Percentiles rank a stretch among this genome's conserved stretches.
Conservation (phyloP, 1,284 basidiomycete genomes). For the Athelia sp. region DNA sequence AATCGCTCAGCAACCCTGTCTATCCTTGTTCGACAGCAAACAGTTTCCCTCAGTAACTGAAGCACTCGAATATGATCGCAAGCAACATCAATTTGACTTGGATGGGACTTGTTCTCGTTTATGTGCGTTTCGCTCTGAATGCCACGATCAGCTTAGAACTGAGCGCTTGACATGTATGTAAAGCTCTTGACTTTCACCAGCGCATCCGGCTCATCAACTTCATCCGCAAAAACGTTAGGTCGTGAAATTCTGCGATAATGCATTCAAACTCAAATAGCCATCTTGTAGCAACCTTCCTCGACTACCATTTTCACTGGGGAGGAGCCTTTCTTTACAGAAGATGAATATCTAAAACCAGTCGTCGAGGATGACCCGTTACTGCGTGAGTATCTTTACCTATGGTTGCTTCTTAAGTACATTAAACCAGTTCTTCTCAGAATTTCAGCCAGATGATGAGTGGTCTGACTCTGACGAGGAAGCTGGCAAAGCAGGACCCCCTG, state of each 20-base stretch:
- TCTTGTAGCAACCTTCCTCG: constrained; percentile 44
- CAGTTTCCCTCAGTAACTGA: constrained; percentile 55
- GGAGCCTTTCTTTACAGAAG: constrained; percentile 64
- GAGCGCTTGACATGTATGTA: constrained; percentile 4
- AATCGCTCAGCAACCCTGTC: constrained; percentile 47
- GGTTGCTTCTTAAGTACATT: constrained; percentile 2
- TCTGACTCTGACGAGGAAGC: constrained; percentile 62
- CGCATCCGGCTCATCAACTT: constrained; percentile 82
- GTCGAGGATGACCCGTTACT: constrained; percentile 83
- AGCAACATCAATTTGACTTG: constrained; percentile 61
- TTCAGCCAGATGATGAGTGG: constrained; percentile 63
- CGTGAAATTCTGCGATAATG: background rate
- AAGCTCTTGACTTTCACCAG: constrained; percentile 63
- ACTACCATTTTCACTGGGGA: constrained; percentile 44
- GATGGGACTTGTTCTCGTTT: constrained; percentile 41
- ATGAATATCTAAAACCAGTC: constrained; percentile 75
- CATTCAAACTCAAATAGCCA: constrained; percentile 5
- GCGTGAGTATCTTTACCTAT: constrained; percentile 46
- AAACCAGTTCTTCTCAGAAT: constrained; percentile 32
- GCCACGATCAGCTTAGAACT: background rate
- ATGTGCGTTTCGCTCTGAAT: constrained; percentile 33
- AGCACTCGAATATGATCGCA: constrained; percentile 63
- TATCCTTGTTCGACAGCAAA: constrained; percentile 79
- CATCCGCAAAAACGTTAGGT: constrained; percentile 62
- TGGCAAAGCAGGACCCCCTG: constrained; percentile 4